A percentile compares a stretch with the other conserved stretches of the same genome.
Conservation (phyloP, 2,329 filamentous ascomycete species). For the Hawksworthiomyces lignivorus region DNA sequence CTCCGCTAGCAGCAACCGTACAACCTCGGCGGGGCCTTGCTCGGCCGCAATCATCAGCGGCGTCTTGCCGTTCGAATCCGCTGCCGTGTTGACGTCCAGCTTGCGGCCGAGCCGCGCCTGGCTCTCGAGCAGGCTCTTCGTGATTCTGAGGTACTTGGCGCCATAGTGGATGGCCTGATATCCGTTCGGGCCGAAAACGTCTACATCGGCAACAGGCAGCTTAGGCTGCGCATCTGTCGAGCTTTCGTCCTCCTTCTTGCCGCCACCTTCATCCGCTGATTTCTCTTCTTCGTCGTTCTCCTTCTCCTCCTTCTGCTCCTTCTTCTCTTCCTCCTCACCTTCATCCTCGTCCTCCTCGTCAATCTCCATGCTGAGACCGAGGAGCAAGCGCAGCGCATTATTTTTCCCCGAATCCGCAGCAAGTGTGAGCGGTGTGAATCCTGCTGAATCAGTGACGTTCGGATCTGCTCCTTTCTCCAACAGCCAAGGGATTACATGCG, state of each 20-base stretch:
- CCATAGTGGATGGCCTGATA: neutral
- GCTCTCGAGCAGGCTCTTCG: neutral
- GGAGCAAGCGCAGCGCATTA: neutral
- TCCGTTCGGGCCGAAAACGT: neutral
- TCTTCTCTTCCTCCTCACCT: too few relatives aligned
- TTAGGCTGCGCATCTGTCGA: too few relatives aligned
- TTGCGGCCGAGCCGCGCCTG: neutral
- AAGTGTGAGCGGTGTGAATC: neutral
- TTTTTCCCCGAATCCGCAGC: neutral
- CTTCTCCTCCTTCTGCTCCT: too few relatives aligned
- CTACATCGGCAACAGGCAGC: neutral
- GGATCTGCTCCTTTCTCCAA: neutral
- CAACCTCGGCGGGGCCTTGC: neutral
- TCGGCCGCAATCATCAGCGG: neutral
- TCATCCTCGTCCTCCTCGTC: too few relatives aligned
- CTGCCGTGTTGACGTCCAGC: neutral
- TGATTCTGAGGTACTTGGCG: neutral
- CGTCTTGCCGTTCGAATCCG: neutral
- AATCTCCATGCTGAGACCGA: too few relatives aligned
- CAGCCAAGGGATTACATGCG: neutral
- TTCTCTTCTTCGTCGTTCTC: too few relatives aligned
- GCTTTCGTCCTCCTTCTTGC: neutral
- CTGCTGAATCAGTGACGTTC: neutral
- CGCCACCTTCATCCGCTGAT: too few relatives aligned
- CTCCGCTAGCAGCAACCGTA: slow-evolving; percentile 1